Conservation (phyloP, 768 basidiomycete species). For the Trametes cinnabarina region DNA sequence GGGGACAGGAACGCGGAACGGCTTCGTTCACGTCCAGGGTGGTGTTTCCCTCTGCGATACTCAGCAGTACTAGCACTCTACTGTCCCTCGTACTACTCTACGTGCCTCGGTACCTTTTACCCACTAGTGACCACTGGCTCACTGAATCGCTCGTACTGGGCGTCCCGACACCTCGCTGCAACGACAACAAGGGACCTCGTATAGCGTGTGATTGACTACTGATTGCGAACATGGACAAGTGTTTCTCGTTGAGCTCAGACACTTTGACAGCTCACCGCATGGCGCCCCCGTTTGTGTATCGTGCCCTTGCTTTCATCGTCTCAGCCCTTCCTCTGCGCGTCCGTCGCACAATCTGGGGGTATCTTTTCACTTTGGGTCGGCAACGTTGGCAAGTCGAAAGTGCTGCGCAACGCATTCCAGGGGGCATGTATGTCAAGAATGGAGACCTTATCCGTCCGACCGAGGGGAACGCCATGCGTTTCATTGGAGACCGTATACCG, state of each 20-base stretch:
- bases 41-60: background rate
- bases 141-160: too few species aligned
- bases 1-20: slow-evolving; percentile 19
- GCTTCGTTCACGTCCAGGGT: background rate
- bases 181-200: too few species aligned
- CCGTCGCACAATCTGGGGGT: background rate
- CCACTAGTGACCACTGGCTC: too few species aligned
- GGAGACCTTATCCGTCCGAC: slow-evolving; percentile 4
- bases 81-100: too few species aligned
- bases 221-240: too few species aligned
- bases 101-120: too few species aligned
- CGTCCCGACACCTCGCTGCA: too few species aligned
- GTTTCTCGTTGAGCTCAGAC: too few species aligned
- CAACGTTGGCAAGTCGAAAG: background rate
- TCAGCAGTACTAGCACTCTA: too few species aligned
- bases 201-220: too few species aligned
- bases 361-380: background rate
- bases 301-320: background rate
- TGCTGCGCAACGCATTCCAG: background rate
- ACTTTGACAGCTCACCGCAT: background rate
- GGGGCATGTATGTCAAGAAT: slow-evolving; percentile 19
- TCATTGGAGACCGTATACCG: slow-evolving; percentile 6
- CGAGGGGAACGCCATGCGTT: slow-evolving; percentile 12
- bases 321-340: background rate
- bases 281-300: background rate